Conservation (phyloP, 345 rosid genomes). For the Corymbia maculata region DNA sequence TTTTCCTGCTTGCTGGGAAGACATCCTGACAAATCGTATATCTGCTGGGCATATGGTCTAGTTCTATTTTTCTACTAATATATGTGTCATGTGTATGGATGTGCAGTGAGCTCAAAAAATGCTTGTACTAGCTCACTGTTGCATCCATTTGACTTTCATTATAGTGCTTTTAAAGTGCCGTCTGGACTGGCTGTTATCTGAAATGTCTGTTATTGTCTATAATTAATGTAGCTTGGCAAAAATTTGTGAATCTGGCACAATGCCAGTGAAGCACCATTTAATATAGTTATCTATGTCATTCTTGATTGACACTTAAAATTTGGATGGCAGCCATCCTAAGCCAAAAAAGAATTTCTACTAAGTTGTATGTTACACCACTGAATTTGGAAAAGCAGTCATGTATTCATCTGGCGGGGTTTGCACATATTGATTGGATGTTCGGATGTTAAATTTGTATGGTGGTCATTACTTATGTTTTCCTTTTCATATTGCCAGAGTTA, state of each 20-base stretch:
- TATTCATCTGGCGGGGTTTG: background rate
- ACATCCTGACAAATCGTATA: background rate
- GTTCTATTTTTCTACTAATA: background rate
- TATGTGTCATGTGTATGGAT: background rate
- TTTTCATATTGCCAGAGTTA: constrained; percentile 37
- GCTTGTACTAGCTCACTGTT: background rate
- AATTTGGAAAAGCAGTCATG: background rate
- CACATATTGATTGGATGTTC: background rate
- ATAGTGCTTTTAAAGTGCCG: background rate
- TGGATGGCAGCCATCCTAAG: background rate
- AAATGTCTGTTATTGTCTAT: background rate
- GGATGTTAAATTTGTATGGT: background rate
- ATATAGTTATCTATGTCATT: background rate
- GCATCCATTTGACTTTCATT: background rate
- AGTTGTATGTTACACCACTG: background rate
- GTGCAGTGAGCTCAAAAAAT: background rate
- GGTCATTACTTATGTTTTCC: background rate
- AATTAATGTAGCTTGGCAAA: background rate
- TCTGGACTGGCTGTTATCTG: background rate
- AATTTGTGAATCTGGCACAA: background rate
- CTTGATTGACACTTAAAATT: background rate
- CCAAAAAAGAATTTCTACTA: background rate
- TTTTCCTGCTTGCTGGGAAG: background rate
- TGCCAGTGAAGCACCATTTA: background rate
- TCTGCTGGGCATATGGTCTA: background rate